Evolutionary conservation across 345 rosid species (phyloP).

Genomic region (Dovyalis caffra): DNA sequence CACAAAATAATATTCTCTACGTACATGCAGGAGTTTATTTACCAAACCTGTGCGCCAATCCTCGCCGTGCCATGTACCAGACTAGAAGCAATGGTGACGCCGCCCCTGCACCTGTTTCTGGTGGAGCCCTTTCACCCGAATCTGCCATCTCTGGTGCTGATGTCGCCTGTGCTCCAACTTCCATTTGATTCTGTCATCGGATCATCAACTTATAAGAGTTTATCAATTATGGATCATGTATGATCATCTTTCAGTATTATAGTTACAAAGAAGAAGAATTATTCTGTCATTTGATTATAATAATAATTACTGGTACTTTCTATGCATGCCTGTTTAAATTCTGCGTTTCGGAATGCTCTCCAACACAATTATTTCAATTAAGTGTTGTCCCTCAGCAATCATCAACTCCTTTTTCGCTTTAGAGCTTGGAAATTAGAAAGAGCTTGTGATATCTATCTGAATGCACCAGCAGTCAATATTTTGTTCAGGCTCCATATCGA

Average conservation of each 20-base stretch:
- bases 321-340: background rate
- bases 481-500: background rate
- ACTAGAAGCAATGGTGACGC: background rate
- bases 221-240: background rate
- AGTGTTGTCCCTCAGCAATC: background rate
- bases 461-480: background rate
- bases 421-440: background rate
- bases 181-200: background rate
- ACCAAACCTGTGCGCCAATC: slow-evolving; percentile 14
- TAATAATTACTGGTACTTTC: background rate
- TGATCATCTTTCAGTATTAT: background rate
- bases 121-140: background rate
- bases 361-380: background rate
- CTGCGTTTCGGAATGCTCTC: background rate
- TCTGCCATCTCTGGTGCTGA: background rate
- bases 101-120: background rate
- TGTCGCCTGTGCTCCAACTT: background rate
- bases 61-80: slow-evolving; percentile 14
- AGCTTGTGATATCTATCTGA: background rate
- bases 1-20: background rate
- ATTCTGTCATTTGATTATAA: too few relatives aligned
- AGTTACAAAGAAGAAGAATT: background rate
- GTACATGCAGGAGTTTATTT: slow-evolving; percentile 3
- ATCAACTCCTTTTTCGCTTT: background rate
- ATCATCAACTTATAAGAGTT: background rate